Percentiles rank a stretch among this genome's conserved stretches.
These are phyloP conservation scores for Puccinellia tenuiflora DNA, from an alignment of 176 grass and related monocot genomes.

Conservation along the genomic window DNA sequence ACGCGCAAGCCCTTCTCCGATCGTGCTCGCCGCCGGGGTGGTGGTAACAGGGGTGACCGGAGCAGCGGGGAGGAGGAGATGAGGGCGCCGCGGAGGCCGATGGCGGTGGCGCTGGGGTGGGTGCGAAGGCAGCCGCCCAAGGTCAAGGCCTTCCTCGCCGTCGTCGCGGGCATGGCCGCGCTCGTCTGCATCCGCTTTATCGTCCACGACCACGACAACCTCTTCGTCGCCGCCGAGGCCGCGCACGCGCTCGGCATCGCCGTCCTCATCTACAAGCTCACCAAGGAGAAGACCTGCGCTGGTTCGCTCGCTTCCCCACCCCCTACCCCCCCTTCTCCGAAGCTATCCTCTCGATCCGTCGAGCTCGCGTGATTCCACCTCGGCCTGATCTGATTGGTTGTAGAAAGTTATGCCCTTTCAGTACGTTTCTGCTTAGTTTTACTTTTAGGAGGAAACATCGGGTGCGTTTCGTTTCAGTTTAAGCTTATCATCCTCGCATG, in stretches of 20 bases:
- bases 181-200: constrained; percentile 92
- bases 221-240: constrained; percentile 92
- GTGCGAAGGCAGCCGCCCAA: constrained; percentile 83
- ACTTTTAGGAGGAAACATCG: background rate
- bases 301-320: constrained; percentile 27
- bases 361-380: background rate
- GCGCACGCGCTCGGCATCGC: constrained; percentile 72
- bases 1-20: background rate
- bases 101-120: constrained; percentile 50
- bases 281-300: constrained; percentile 96
- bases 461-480: background rate
- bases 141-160: constrained; percentile 97
- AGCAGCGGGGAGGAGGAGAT: constrained; percentile 14
- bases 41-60: background rate
- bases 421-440: background rate
- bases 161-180: constrained; percentile 87
- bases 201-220: constrained; percentile 98
- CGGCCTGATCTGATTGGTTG: constrained; percentile 23
- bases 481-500: background rate
- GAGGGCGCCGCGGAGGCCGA: constrained; percentile 53
- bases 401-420: background rate
- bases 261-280: constrained; percentile 95
- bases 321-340: background rate
- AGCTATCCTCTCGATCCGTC: constrained; percentile 34
- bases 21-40: constrained; percentile 18